Conservation (phyloP, 495 filamentous ascomycete species). For the Paragyromitra xinjiangensis region DNA sequence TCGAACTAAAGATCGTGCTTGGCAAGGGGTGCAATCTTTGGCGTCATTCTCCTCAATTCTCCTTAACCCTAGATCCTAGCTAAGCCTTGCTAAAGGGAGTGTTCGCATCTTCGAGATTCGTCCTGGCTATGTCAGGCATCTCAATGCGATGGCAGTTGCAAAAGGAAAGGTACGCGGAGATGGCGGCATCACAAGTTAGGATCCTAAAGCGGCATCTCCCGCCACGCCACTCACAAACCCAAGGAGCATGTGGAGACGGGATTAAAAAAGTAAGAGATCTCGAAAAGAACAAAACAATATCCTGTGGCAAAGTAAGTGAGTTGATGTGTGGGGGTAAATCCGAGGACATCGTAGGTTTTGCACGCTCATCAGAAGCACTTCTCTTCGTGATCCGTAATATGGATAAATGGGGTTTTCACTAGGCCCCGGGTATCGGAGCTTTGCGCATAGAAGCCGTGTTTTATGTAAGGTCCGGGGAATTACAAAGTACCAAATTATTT, state of each 20-base stretch:
- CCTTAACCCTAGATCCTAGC: conserved; percentile 42
- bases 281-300: conserved; percentile 3
- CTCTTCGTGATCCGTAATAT: conserved; percentile 24
- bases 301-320: conserved; percentile 13
- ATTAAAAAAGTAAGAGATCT: conserved; percentile 49
- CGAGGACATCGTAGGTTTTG: conserved; percentile 29
- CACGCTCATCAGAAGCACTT: conserved; percentile 1
- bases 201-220: conserved; percentile 43
- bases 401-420: conserved; percentile 34
- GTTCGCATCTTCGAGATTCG: conserved; percentile 27
- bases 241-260: conserved; percentile 40
- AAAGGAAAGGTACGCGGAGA: conserved; percentile 51
- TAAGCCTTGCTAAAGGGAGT: conserved; percentile 37
- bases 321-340: conserved; percentile 33
- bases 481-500: conserved; percentile 25
- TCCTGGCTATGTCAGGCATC: conserved; percentile 49
- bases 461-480: conserved; percentile 40
- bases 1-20: background rate
- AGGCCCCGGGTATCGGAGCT: conserved; percentile 16
- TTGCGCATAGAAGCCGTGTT: conserved; percentile 31
- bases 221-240: conserved; percentile 12
- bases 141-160: conserved; percentile 50
- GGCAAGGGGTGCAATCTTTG: conserved; percentile 8
- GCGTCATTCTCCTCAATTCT: conserved; percentile 8
- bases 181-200: conserved; percentile 32